Base-by-base conservation (phyloP, 352 stramenopile genomes). In the Stephanocyclus meneghinianus region DNA sequence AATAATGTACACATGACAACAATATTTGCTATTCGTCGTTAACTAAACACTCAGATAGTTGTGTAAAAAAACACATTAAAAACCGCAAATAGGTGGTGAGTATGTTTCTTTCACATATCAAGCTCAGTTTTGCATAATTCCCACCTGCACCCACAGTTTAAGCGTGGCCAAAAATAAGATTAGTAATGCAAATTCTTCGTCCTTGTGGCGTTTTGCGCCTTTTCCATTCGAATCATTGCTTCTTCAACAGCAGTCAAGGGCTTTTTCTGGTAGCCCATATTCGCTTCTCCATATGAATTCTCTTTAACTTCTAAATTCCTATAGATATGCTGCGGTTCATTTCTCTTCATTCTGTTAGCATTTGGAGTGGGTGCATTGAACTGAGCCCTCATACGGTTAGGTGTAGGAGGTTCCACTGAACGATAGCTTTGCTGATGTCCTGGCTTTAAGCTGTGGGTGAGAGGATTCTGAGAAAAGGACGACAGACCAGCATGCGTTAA, bases 151-250 rank as follows among this genome's bases (percentile, higher is more conserved):
- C 13, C 10, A 53, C 45, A 53, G 13, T 53, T 26, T 15, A 26
- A 53, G n/a, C 13, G 13, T 35, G 13, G 8, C 30, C n/a, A 5
- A 59, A 9, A 53, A 6, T 53, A 16, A 6, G 11, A 53, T 53
- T 32, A 26, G 4, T 42, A 42, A 65, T 66, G 42, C 30, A 21
- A 51, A 47, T 45, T 60, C 56, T 64, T 78, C 40, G 57, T 76
- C 35, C 53, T 69, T 26, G 72, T 55, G 51, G 60, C 60, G 35
- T 61, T 63, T 60, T 72, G 74, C 1, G 74, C 74, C 44, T 81
- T 68, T 63, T 73, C 55, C 48, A 81, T 70, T 26, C 50, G 57
- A 26, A 71, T 35, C 35, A 64, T 71, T 1, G 66, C 67, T 42
- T 70, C 67, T 10, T 74, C 42, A 2, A 77, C 35, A 6, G 63